A percentile compares a stretch with the other conserved stretches of the same genome.
Evolutionary conservation across 768 basidiomycete genomes (phyloP).

Genomic region (Leucosporidium creatinivorum): DNA sequence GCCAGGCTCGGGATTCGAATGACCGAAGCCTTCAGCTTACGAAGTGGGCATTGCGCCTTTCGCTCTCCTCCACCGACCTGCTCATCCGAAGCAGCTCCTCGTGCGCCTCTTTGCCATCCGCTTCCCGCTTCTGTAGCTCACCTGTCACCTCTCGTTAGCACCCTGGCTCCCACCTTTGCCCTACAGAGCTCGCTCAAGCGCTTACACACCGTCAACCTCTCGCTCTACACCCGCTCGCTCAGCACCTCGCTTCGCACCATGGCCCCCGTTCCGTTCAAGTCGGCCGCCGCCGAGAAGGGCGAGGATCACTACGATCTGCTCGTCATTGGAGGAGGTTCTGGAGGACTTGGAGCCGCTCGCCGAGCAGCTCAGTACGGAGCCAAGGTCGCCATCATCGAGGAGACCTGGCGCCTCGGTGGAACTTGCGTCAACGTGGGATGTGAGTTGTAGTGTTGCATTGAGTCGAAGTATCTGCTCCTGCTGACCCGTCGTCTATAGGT

Average conservation of each 20-base stretch:
- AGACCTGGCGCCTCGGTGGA: conserved; percentile 67
- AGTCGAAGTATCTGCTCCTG: neutral
- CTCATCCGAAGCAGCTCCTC: too few species aligned
- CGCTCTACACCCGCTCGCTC: conserved; percentile 1
- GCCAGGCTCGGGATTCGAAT: too few species aligned
- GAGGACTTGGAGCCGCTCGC: conserved; percentile 79
- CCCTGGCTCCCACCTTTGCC: too few species aligned
- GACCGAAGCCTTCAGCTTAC: too few species aligned
- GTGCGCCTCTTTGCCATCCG: too few species aligned
- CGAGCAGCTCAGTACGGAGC: conserved; percentile 86
- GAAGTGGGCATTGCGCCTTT: too few species aligned
- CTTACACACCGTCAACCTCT: neutral
- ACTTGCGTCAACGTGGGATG: conserved; percentile 96
- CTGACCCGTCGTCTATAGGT: conserved; percentile 51
- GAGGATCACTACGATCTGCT: conserved; percentile 35
- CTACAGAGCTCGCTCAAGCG: neutral
- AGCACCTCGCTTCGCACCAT: conserved; percentile 7
- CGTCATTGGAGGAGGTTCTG: conserved; percentile 57
- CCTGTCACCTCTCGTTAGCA: too few species aligned
- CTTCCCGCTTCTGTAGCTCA: too few species aligned
- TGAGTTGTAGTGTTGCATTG: conserved; percentile 16
- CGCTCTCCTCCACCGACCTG: too few species aligned
- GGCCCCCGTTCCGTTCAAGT: conserved; percentile 28
- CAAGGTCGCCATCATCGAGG: conserved; percentile 85
- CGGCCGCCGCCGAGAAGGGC: conserved; percentile 19